Evolutionary conservation across 805 yeast species (phyloP), one percentile per base, ranked within the genome.

Genomic region (Phaffomyces antillensis): DNA sequence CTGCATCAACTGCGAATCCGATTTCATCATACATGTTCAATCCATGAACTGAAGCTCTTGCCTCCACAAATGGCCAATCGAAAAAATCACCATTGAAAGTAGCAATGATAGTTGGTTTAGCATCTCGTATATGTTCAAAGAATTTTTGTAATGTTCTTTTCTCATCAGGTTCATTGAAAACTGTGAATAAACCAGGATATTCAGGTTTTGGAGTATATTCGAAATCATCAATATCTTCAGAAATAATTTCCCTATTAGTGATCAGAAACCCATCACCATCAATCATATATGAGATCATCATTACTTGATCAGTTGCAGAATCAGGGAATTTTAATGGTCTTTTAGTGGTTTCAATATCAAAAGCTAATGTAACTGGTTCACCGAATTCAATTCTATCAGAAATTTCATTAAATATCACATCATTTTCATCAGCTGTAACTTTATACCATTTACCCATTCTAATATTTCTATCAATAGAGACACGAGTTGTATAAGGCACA

Each of bases 231-330:
- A 93, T 93, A 63, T 95, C 98, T 61, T 88, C 86, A 7, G 95
- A 81, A 34, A 93, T 90, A 55, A 93, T 88, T 54, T 90, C 96
- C 55, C 99, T 71, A 61, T 93, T 93, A 10, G 98, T 93, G 48
- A 93, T 95, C 35, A 93, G 68, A 60, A 70, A 93, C 34, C 99
- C 99, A 55, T 87, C 95, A 11, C 98, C 99, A 61, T 93, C 99
- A 49, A 93, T 90, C 99, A 95, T 95, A 62, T 93, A 93, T 3
- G 99, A 95, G 41, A 93, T 93, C 99, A 95, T 95, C 97, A 93
- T 93, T 36, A 93, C 77, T 63, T 87, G 95, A 66, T 93, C 99
- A 7, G 85, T 73, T 11, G 83, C 72, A 7, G 96, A 76, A 56
- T 88, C 99, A 0, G 99, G 99, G 54, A 93, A 93, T 61, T 93